Evolutionary conservation across 1,284 basidiomycete species (phyloP).

Genomic region (Ustilago vetiveriae): DNA sequence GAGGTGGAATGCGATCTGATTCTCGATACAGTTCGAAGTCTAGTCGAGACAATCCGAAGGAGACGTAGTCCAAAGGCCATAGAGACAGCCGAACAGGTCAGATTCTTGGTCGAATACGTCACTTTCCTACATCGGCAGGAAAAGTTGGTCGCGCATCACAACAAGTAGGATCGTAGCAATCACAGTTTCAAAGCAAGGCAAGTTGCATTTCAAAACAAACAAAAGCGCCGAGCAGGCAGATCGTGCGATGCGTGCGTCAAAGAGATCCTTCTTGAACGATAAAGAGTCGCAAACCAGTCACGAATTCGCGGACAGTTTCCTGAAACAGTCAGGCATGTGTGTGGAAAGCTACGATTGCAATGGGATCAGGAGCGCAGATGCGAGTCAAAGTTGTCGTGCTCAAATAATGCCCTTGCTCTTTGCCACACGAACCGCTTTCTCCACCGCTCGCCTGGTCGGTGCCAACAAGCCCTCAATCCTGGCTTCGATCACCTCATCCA

Average conservation of each 20-base stretch:
- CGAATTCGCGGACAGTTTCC: no score
- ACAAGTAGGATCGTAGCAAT: no score
- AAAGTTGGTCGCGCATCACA: slow-evolving; percentile 6
- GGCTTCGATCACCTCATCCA: slow-evolving; percentile 16
- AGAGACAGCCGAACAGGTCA: slow-evolving; percentile 66
- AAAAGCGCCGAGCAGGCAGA: no score
- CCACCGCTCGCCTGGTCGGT: slow-evolving; percentile 18
- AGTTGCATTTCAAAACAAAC: no score
- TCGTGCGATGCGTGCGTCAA: no score
- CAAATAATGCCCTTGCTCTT: slow-evolving; percentile 4
- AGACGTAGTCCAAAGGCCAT: slow-evolving; percentile 63
- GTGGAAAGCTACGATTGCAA: no score
- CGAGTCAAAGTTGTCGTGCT: neutral
- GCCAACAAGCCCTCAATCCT: slow-evolving; percentile 9
- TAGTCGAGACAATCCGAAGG: slow-evolving; percentile 58
- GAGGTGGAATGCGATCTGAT: slow-evolving; percentile 28
- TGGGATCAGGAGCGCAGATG: no score
- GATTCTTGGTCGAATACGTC: slow-evolving; percentile 56
- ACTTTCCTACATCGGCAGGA: slow-evolving; percentile 55
- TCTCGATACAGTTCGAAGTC: slow-evolving; percentile 30
- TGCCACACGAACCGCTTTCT: slow-evolving; percentile 15
- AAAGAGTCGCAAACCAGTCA: no score
- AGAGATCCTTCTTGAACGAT: no score
- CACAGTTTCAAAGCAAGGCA: no score
- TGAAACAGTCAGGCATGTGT: no score